A percentile compares a stretch with the other conserved stretches of the same genome.
Evolutionary conservation across 768 basidiomycete genomes (phyloP).

Genomic region (Boletus vinaceobasis): DNA sequence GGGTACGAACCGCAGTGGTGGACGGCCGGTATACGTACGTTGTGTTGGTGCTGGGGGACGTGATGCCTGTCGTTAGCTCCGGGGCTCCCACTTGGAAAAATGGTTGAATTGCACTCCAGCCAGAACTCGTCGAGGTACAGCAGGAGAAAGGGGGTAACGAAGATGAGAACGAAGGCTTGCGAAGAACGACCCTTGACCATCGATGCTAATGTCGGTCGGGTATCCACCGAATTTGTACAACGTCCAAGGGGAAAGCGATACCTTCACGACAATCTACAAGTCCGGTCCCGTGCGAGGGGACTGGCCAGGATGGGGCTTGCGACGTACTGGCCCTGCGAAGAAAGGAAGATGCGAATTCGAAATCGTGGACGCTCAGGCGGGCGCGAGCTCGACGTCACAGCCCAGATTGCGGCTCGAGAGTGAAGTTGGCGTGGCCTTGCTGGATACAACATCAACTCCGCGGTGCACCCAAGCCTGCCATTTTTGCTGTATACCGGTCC

Average conservation of each 20-base stretch:
- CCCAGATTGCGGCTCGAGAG: slow-evolving; percentile 11
- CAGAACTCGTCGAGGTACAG: too few species aligned
- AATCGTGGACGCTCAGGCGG: not conserved
- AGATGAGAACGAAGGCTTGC: not conserved
- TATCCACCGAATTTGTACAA: not conserved
- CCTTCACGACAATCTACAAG: not conserved
- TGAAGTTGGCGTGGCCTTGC: slow-evolving; percentile 10
- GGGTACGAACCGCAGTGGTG: too few species aligned
- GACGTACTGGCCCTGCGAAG: not conserved
- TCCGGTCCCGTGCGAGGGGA: not conserved
- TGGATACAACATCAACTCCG: not conserved
- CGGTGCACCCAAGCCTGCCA: not conserved
- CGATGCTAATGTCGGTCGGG: not conserved
- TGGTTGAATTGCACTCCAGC: too few species aligned
- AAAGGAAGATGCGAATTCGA: not conserved
- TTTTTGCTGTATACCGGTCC: slow-evolving; percentile 9
- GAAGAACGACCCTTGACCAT: not conserved
- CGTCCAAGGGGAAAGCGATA: not conserved
- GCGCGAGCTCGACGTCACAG: not conserved
- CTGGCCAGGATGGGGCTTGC: not conserved
- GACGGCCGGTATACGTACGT: slow-evolving; percentile 17
- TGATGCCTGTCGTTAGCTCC: not conserved
- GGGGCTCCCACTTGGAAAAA: slow-evolving; percentile 8
- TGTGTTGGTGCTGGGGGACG: slow-evolving; percentile 9
- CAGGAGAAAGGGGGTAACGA: too few species aligned